Base-by-base conservation (phyloP, 2,329 filamentous ascomycete species). In the Tolypocladium sp. region DNA sequence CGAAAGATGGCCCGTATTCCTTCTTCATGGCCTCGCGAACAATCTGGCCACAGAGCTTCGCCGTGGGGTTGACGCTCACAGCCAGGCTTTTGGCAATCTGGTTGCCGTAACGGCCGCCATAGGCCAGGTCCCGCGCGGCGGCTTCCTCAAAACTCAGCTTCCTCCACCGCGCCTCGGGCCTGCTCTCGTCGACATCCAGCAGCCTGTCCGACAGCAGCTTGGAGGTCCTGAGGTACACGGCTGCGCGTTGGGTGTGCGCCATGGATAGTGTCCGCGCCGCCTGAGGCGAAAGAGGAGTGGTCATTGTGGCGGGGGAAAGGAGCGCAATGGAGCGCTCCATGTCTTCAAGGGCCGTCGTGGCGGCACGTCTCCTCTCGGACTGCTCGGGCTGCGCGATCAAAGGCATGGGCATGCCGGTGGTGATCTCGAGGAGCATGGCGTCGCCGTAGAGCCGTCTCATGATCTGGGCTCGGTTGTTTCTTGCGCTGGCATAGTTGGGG, bases 381-480 rank as follows among this genome's bases (percentile, higher is more conserved):
- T 65, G 66, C 4, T 71, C 71, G 3, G 71, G 73, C 13, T 73
- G 66, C 20, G 67, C 68, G 10, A 81, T 68, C 52, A 84, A 69
- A 33, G 76, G 78, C 64, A 70, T 74, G 8, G 73, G 67, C 56
- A 68, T 72, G 53, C 71, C 70, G 0, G 69, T 67, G 17, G 72
- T 73, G 30, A 73, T 69, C 30, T 70, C 65, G 41, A 85, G 70
- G 27, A 87, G 72, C 67, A 86, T 76, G 2, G 76, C 73, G 67
- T 89, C 85, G 13, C 86, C 86, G 62, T 87, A 85, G 59, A 85
- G 72, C 55, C 87, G 76, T 27, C 87, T 76, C 37, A 82, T 66
- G 10, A 87, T 79, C 70, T 92, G 90, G 3, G 87, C 89, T 56
- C 89, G 81, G 71, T 93, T 92, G 69, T 91, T 89, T 60, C 84